Base-by-base conservation (phyloP, 2,329 filamentous ascomycete species). In the Aspergillus proliferans region DNA sequence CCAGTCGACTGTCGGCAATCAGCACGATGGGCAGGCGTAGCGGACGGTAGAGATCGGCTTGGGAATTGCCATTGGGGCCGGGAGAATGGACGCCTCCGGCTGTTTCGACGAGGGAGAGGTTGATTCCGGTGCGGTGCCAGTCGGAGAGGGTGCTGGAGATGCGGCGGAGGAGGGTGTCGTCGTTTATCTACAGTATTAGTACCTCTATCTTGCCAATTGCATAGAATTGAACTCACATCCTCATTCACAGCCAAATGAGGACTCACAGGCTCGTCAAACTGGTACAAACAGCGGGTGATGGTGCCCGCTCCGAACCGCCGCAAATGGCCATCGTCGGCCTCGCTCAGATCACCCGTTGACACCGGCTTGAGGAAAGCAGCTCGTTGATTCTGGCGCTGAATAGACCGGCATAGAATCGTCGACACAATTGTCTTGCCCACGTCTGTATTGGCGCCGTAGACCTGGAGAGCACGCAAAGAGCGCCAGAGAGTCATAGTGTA, bases 401-500 rank as follows among this genome's bases (percentile, higher is more conserved):
- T 77, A 7, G 84, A 79, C 53, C 80, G 83, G 65, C 82, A 86
- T 3, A 94, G 73, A 10, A 89, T 69, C 0, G 87, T 89, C 2
- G 86, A 85, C 50, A 90, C 79, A 28, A 94, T 81, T 0, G 88
- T 94, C 74, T 94, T 94, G 55, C 88, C 88, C 22, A 93, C 87
- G 56, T 87, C 82, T 0, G 88, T 93, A 60, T 92, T 93, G 43
- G 88, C 86, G 24, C 88, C 88, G 60, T 87, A 94, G 34, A 94
- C 74, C 67, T 93, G 88, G 58, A 87, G 80, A 10, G 82, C 76
- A 52, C 82, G 81, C 47, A 91, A 74, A 7, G 79, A 80, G 52
- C 84, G 82, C 81, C 84, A 88, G 34, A 90, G 74, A 15, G 19
- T 40, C 34, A 19, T 40, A 12, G n/a, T 18, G 38, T 19, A 22